Evolutionary conservation across 257 asterid genomes (phyloP).

Genomic region (Solanum dulcamara): DNA sequence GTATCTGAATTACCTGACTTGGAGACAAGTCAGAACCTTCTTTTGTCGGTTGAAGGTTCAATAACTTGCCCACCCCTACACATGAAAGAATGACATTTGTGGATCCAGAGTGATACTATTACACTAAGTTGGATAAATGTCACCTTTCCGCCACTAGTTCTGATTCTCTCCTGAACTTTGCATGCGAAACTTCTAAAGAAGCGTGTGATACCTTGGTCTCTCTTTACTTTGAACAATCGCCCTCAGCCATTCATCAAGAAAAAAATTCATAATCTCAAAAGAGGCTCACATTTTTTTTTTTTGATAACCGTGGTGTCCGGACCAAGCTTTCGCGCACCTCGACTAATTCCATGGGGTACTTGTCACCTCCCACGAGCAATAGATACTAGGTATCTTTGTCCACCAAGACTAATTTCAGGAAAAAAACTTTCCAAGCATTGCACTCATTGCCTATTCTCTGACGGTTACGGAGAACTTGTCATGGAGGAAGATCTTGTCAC

Average conservation of each 20-base stretch:
- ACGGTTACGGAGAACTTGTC: background rate
- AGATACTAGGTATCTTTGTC: background rate
- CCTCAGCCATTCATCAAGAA: background rate
- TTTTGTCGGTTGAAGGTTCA: background rate
- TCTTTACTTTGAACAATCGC: background rate
- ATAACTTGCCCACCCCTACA: background rate
- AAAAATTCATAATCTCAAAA: background rate
- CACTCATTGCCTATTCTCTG: background rate
- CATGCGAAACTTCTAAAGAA: background rate
- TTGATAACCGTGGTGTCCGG: background rate
- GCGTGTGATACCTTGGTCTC: background rate
- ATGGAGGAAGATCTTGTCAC: background rate
- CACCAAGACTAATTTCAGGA: background rate
- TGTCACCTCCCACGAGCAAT: background rate
- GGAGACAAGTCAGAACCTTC: background rate
- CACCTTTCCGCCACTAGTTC: background rate
- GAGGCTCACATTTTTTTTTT: background rate
- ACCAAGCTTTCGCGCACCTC: accelerated
- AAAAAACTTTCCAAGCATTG: background rate
- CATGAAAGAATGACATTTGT: background rate
- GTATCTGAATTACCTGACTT: background rate
- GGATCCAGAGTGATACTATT: background rate
- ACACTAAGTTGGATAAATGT: background rate
- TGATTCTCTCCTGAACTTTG: background rate
- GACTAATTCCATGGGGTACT: too few relatives aligned